Conservation (phyloP, 2,329 filamentous ascomycete genomes). For the Talaromyces rugulosus region DNA sequence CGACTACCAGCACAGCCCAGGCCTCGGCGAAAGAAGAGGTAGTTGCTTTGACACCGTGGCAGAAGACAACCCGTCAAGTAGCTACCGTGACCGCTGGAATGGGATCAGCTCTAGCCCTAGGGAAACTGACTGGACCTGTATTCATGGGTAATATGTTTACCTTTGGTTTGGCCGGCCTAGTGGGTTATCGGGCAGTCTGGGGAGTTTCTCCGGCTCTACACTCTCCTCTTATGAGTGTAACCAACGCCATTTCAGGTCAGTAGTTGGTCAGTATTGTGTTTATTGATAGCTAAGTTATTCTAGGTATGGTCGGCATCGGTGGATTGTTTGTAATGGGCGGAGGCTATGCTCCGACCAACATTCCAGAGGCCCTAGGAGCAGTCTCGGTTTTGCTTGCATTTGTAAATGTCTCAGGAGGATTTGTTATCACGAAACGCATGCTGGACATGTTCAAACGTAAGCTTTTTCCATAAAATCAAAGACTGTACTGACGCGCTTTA, state of each 20-base stretch:
- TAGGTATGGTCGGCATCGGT: conserved; percentile 78
- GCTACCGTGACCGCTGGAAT: conserved; percentile 71
- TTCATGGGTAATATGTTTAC: conserved; percentile 89
- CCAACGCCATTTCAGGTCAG: conserved; percentile 78
- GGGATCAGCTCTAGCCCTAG: conserved; percentile 68
- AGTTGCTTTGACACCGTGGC: conserved; percentile 73
- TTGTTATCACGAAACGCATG: conserved; percentile 91
- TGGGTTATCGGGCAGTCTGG: conserved; percentile 87
- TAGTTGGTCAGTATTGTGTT: conserved; percentile 14
- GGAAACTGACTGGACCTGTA: conserved; percentile 73
- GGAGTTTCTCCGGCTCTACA: conserved; percentile 79
- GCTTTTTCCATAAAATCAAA: conserved; percentile 20
- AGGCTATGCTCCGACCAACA: conserved; percentile 69
- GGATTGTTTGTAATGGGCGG: conserved; percentile 87
- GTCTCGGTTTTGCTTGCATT: conserved; percentile 79
- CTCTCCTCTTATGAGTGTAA: conserved; percentile 87
- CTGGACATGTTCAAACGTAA: conserved; percentile 80
- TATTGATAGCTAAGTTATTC: neutral
- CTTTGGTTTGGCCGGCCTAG: conserved; percentile 76
- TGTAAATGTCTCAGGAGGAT: conserved; percentile 83
- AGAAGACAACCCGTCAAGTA: conserved; percentile 73
- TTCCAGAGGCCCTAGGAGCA: conserved; percentile 75
- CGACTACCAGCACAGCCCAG: conserved; percentile 47
- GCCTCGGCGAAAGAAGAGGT: conserved; percentile 50
- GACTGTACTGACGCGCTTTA: conserved; percentile 19